A percentile compares a stretch with the other conserved stretches of the same genome.
These are phyloP conservation scores for Termitomyces sp. DNA, from an alignment of 768 basidiomycete species.

Conservation along the genomic window DNA sequence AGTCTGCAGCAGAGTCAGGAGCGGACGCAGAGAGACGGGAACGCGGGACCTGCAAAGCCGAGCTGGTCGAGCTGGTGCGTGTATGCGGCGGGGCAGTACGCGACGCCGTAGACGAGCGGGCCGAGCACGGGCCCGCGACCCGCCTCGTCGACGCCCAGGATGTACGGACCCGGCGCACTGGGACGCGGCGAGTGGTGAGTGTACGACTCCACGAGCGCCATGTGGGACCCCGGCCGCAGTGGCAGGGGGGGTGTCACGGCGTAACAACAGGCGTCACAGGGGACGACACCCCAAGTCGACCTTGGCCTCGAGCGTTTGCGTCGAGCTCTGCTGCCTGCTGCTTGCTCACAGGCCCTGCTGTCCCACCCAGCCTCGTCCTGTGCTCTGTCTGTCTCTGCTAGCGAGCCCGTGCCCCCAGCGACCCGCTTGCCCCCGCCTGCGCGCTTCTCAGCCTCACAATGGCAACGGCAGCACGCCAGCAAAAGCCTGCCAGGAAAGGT, in stretches of 20 bases:
- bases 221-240: neutral
- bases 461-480: slow-evolving; percentile 43
- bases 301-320: neutral
- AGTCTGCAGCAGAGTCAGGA: slow-evolving; percentile 49
- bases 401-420: slow-evolving; percentile 17
- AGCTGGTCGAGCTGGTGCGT: slow-evolving; percentile 66
- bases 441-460: slow-evolving; percentile 4
- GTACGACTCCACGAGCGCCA: too few species aligned
- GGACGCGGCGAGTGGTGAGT: slow-evolving; percentile 74
- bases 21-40: too few species aligned
- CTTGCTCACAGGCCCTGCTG: slow-evolving; percentile 5
- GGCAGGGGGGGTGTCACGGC: slow-evolving; percentile 7
- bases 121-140: slow-evolving; percentile 95
- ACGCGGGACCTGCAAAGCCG: slow-evolving; percentile 79
- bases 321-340: neutral
- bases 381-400: neutral
- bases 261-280: slow-evolving; percentile 9
- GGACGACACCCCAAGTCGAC: neutral
- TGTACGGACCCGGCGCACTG: slow-evolving; percentile 72
- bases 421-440: slow-evolving; percentile 20
- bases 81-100: slow-evolving; percentile 84
- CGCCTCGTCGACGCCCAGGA: slow-evolving; percentile 98
- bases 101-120: slow-evolving; percentile 93
- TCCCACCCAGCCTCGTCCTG: too few species aligned
- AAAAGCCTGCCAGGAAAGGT: slow-evolving; percentile 62